Evolutionary conservation across 1,139 yeast genomes (phyloP).

Genomic region (Yamadazyma songkhlaensis): DNA sequence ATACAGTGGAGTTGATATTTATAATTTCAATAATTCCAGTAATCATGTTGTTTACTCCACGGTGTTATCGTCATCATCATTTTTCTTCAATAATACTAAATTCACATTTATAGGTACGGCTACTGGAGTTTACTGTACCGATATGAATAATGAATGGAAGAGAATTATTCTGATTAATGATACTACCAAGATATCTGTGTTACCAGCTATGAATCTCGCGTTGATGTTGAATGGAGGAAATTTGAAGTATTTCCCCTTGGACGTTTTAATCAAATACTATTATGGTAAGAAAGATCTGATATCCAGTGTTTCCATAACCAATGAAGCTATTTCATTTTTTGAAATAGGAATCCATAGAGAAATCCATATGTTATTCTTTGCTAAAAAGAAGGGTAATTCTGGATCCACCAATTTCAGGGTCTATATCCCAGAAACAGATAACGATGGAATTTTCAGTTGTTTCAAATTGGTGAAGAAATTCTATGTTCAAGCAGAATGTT

Average conservation of each 20-base stretch:
- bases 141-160: constrained; percentile 55
- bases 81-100: constrained; percentile 22
- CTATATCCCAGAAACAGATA: constrained; percentile 47
- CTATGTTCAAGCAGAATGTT: constrained; percentile 51
- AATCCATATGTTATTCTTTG: constrained; percentile 55
- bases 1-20: constrained; percentile 26
- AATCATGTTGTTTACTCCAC: constrained; percentile 27
- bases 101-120: constrained; percentile 35
- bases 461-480: constrained; percentile 50
- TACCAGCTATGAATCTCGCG: constrained; percentile 56
- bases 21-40: constrained; percentile 20
- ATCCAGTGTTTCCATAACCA: constrained; percentile 33
- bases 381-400: constrained; percentile 43
- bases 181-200: constrained; percentile 60
- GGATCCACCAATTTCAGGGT: constrained; percentile 52
- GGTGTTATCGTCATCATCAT: constrained; percentile 26
- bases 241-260: constrained; percentile 61
- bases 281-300: constrained; percentile 30
- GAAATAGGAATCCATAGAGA: constrained; percentile 61
- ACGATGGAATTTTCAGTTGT: constrained; percentile 47
- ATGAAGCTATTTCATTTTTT: constrained; percentile 48
- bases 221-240: constrained; percentile 58
- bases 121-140: constrained; percentile 47
- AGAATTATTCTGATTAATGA: constrained; percentile 52
- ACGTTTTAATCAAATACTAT: constrained; percentile 38